Base-by-base conservation (phyloP, 192 early-diverging fungal species). In the Dispira parvispora region DNA sequence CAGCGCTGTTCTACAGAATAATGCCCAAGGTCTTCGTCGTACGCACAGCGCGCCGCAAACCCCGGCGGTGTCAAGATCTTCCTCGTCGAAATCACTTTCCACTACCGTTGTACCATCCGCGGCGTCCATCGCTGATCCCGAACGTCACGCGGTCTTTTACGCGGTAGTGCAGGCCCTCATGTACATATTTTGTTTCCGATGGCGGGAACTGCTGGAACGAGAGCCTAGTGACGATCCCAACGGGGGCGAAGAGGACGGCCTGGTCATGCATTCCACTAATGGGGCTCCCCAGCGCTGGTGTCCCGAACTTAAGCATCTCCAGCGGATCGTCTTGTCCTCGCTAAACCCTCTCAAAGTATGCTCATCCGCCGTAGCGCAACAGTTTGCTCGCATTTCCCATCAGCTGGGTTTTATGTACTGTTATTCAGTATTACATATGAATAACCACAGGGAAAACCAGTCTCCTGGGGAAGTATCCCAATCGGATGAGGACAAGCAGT, bases 141-240 rank as follows among this genome's bases (percentile, higher is more conserved):
- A 82, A 47, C 74, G 79, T 42, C 83, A 88, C 64, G 77, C 80
- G 0, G 84, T 89, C 46, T 94, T 98, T 64, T 98, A 94, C 65
- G 78, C 85, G 2, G 78, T 85, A 11, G 82, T 92, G 3, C 92
- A 96, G 63, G 88, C 91, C 0, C 61, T 89, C n/a, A 69, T 98
- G 52, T 98, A 96, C 67, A 80, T 93, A 13, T 96, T 95, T 63
- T 95, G 92, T 72, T 98, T 94, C 72, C 80, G 91, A 10, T 96
- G 94, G 92, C 81, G 80, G 62, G 81, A 91, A 62, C 68, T 98
- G 45, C 78, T 84, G 28, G 60, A 74, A 52, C 77, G 72, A 2
- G 54, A 16, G 21, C 5, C 1, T 14, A 5, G 21, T 20, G 54
- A 25, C 25, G 26, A 56, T 20, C 54, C 54, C 21, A 16, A 14